Percentiles rank a stretch among this genome's conserved stretches.
phyloP scores from a whole-genome alignment of 208 protist species.

The Leishmania gerbilli region DNA sequence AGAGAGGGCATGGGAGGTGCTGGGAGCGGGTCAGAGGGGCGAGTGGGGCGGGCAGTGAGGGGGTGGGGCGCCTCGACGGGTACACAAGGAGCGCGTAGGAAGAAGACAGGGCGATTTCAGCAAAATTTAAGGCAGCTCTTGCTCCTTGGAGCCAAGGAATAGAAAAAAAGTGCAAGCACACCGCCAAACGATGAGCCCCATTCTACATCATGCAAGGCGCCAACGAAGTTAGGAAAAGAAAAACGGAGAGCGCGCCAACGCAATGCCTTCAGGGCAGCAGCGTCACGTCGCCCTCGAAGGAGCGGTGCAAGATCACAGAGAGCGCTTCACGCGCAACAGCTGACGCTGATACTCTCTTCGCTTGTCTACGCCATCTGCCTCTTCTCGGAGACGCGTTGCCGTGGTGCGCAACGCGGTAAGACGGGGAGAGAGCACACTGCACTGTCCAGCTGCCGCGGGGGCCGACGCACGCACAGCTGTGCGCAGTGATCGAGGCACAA shows the following conservation, averaged over 20 bases:
- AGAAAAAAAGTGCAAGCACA: not conserved
- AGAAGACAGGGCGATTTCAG: not conserved
- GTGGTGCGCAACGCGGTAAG: slow-evolving; percentile 37
- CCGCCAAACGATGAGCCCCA: not conserved
- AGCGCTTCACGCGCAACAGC: slow-evolving; percentile 6
- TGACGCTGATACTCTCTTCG: slow-evolving; percentile 19
- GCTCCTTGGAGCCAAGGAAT: not conserved
- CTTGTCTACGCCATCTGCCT: slow-evolving; percentile 52
- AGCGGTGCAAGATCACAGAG: not conserved
- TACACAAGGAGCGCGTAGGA: not conserved
- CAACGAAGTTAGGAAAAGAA: not conserved
- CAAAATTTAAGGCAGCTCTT: not conserved
- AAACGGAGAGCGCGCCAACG: not conserved
- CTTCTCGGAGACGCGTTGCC: slow-evolving; percentile 43
- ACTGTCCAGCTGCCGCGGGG: not conserved
- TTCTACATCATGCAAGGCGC: not conserved
- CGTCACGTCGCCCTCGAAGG: not conserved
- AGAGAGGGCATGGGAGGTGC: not conserved
- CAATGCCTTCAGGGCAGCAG: not conserved
- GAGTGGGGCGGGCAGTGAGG: not conserved
- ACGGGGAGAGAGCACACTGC: slow-evolving; percentile 22
- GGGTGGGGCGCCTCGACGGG: not conserved
- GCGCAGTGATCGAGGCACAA: slow-evolving; percentile 1
- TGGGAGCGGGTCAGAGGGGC: not conserved
- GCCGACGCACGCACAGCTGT: slow-evolving; percentile 6